Evolutionary conservation across 2,329 filamentous ascomycete genomes (phyloP).

Genomic region (Aspergillus tamarii): DNA sequence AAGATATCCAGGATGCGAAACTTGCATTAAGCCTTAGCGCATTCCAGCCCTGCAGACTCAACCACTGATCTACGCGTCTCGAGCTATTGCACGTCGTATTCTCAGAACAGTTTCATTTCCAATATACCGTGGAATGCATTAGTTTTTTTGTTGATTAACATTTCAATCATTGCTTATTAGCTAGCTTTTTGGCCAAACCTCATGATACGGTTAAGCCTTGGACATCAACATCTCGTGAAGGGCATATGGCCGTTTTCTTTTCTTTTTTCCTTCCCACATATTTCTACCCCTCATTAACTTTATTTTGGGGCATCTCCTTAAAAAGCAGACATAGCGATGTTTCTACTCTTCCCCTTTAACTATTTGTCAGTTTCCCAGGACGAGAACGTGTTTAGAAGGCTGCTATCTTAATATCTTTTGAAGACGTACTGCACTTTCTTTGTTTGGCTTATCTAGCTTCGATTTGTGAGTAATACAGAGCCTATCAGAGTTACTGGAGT

Average conservation of each 20-base stretch:
- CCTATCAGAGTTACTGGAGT: background rate
- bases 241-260: background rate
- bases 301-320: background rate
- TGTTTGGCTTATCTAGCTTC: background rate
- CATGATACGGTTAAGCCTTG: background rate
- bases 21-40: background rate
- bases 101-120: background rate
- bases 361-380: background rate
- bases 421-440: background rate
- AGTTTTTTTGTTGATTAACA: background rate
- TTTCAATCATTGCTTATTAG: background rate
- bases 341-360: background rate
- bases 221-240: background rate
- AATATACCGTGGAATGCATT: slow-evolving; percentile 26
- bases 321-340: background rate
- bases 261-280: background rate
- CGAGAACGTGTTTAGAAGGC: background rate
- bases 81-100: background rate
- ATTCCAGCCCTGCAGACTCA: slow-evolving; percentile 16
- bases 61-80: background rate
- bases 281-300: background rate
- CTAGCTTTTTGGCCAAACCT: background rate
- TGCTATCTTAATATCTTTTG: background rate
- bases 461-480: background rate
- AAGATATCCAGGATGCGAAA: background rate